Evolutionary conservation across 139 green algal genomes (phyloP), one percentile per base, ranked within the genome.

Genomic region (Microglena sp.): DNA sequence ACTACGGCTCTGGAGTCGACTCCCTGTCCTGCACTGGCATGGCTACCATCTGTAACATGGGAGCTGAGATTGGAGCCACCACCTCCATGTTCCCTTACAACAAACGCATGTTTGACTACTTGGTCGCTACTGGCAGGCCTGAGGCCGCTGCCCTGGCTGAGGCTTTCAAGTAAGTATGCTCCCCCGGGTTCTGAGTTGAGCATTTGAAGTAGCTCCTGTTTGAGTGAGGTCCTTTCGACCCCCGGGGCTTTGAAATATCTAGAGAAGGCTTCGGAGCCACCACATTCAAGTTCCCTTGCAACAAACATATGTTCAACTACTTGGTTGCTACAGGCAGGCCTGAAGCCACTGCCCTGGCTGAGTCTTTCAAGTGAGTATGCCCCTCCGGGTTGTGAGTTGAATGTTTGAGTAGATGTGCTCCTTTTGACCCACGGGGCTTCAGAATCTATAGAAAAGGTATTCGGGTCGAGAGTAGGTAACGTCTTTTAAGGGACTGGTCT

Each of bases 1-100:
- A 97, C 81, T 91, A 87, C 79, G 91, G 91, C 29, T 84, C 88
- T 8, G 91, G 91, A 62, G 71, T 96, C 36, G 90, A 96, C 60
- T 77, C 81, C 70, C 89, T 97, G 34, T 91, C 81, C 5, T 95
- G 87, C 86, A 97, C 91, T 34, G 87, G 89, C 67, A 97, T 96
- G 90, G 90, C 86, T 57, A 97, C 91, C 50, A 95, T 97, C 67
- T 96, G 90, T 78, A 97, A 97, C 87, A 97, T 97, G 91, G 74
- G 74, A 60, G 90, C 90, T 35, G 91, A 97, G 86, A 97, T 97
- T 60, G 91, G 91, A 15, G 91, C 91, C 63, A 97, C 91, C 34
- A 96, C 91, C 55, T 93, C 84, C 61, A 90, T 96, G 75, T 97
- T 96, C 82, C 90, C 91, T 30, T 97, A 86, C 87, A 96, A 96